Base-by-base conservation (phyloP, 768 basidiomycete species). In the Leccinum incarnatum region DNA sequence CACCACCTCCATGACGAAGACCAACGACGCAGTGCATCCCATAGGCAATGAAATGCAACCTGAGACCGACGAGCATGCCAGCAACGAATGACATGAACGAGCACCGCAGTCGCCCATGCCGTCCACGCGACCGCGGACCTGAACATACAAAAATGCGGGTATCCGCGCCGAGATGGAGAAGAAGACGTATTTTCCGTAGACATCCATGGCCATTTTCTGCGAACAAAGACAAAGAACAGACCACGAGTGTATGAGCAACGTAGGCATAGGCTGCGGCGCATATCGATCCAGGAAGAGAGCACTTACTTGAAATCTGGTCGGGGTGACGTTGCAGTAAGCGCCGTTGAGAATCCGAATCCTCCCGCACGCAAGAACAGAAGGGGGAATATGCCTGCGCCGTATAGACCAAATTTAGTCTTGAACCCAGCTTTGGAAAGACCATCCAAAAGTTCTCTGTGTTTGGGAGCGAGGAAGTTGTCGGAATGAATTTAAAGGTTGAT, bases 151-250 rank as follows among this genome's bases (percentile, higher is more conserved):
- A 7, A 89, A 61, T 0, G 82, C 78, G 0, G 88, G 89, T 12
- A 88, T 73, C 21, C 87, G 81, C 5, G 87, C 78, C 1, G 85
- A 82, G 15, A 91, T 77, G 23, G 23, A 23, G 29, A 83, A 77
- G 75, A 88, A 89, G 57, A 87, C 76, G 69, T 86, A 87, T 9
- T 79, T 78, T 21, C 75, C 77, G 61, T 83, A 86, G 34, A 89
- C 60, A 65, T 88, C 88, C 9, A 65, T 70, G 0, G 88, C 59
- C 58, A 68, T 56, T 65, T 55, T 69, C 68, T 70, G 17, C 11
- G 14, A 5, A 32, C 51, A 8, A 60, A 51, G 17, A 6, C 2
- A n/a, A 5, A 17, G 1, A 2, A 2, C 4, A 1, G 19, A 11
- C 17, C 15, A 4, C 17, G 15, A 37, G 36, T 37, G 6, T 37